Base-by-base conservation (phyloP, 2,329 filamentous ascomycete genomes). In the Scolecobasidium constrictum region DNA sequence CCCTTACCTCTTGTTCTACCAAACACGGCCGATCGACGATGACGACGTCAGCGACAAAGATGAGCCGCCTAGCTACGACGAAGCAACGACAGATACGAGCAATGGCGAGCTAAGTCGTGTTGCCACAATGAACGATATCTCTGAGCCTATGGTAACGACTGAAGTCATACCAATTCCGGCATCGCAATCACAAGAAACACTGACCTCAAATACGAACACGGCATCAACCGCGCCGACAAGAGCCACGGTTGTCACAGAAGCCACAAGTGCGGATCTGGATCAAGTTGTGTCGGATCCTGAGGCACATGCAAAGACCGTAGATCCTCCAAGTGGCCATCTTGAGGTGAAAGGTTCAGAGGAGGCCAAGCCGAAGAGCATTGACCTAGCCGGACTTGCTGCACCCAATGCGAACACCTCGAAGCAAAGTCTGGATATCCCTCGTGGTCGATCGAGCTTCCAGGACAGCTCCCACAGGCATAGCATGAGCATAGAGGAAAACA, bases 1-100 rank as follows among this genome's bases (percentile, higher is more conserved):
- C 59, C 90, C 92, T 0, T 96, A 96, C 58, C 73, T 96, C 5
- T 69, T 98, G 0, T 96, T 96, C 61, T 98, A 95, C 56, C 90
- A 95, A 59, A 85, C 96, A 33, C 75, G 93, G 21, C 88, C 90
- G 0, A 86, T 93, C 54, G 77, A 86, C 21, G 83, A 88, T 44
- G 73, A 82, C 64, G n/a, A 37, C 48, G 41, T 4, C 36, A 44
- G 6, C 40, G 49, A 42, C 11, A 15, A 15, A 37, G 55, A 54
- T 35, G 53, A 57, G 39, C 59, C 65, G 26, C 66, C 67, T 0
- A 57, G 49, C 4, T 69, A 70, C 42, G 52, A 56, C 9, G 66
- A 67, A 48, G 59, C 59, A 12, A 21, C 33, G 31, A 31, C 26
- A n/a, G 33, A 42, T 3, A 12, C 22, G 7, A 41, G 38, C 38